Evolutionary conservation across 2,329 filamentous ascomycete genomes (phyloP), one percentile per base, ranked within the genome.

Genomic region (Alternaria rosae): DNA sequence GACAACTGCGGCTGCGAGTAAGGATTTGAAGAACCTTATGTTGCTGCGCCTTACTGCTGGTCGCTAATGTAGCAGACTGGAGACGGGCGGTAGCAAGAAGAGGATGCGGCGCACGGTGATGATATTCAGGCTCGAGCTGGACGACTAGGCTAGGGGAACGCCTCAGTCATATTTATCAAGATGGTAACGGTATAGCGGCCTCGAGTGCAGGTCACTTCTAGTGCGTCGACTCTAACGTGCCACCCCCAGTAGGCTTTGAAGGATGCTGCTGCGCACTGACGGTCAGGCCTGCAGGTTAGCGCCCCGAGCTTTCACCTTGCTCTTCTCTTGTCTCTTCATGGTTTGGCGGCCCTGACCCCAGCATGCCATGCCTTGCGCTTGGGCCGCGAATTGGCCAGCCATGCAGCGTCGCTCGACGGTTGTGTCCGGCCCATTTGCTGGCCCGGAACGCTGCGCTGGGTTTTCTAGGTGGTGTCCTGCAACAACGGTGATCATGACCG

Each of bases 401-500:
- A 58, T 60, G 51, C 59, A 66, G 69, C 58, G 68, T 62, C 62
- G 67, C 61, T 68, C 61, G 58, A 73, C 71, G 74, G 74, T 72
- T 73, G 70, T 65, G 73, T 70, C 75, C 74, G 75, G 74, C 66
- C 76, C 71, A 74, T 70, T 74, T 66, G 69, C 69, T 68, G 68
- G 69, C 71, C 74, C 73, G 76, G 74, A 74, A 77, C 75, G 63
- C 65, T 61, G 61, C 67, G 66, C 71, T 73, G 74, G 74, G 73
- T 69, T 54, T 38, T 42, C 38, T 61, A 54, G 53, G 54, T 50
- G 58, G 41, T 44, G 35, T 59, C 20, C 48, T 59, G 54, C 57
- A 63, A 67, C 58, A 65, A 60, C 57, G 65, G 60, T 65, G 65
- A 71, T 70, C 64, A 60, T 54, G 58, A 52, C 59, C 26, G 42